Percentiles rank a stretch among this genome's conserved stretches.
phyloP scores from a whole-genome alignment of 108 stramenopile species.

The Skeletonema menzelii region DNA sequence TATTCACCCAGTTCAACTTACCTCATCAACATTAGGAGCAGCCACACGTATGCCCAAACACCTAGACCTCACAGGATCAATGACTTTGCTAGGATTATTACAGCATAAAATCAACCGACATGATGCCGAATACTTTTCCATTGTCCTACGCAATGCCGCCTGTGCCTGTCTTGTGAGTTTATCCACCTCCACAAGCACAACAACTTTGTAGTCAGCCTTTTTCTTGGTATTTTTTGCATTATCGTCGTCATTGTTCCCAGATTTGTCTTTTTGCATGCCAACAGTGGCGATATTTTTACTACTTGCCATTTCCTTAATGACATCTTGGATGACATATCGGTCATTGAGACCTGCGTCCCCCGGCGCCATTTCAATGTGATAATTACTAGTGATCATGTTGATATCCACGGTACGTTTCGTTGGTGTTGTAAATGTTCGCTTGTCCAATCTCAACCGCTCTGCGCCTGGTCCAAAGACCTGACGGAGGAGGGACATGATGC shows the following conservation, averaged over 20 bases:
- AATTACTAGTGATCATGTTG: constrained; percentile 91
- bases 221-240: constrained; percentile 50
- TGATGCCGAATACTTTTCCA: constrained; percentile 96
- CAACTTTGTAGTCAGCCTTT: constrained; percentile 83
- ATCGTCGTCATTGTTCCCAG: constrained; percentile 13
- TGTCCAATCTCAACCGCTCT: constrained; percentile 77
- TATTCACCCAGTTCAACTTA: constrained; percentile 33
- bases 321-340: constrained; percentile 96
- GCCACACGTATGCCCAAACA: constrained; percentile 95
- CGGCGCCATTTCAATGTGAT: constrained; percentile 97
- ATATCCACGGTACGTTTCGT: constrained; percentile 89
- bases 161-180: constrained; percentile 91
- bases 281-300: constrained; percentile 63
- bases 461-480: constrained; percentile 91
- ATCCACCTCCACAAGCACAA: constrained; percentile 94
- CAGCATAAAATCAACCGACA: constrained; percentile 95
- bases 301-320: constrained; percentile 98
- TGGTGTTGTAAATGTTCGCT: constrained; percentile 84
- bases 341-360: constrained; percentile 96
- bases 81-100: constrained; percentile 87
- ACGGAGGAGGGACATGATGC: constrained; percentile 89
- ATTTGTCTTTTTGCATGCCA: constrained; percentile 19
- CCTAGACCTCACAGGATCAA: constrained; percentile 94
- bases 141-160: constrained; percentile 94
- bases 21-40: constrained; percentile 82